Conservation (phyloP, 2,329 filamentous ascomycete species). For the Claviceps purpurea region DNA sequence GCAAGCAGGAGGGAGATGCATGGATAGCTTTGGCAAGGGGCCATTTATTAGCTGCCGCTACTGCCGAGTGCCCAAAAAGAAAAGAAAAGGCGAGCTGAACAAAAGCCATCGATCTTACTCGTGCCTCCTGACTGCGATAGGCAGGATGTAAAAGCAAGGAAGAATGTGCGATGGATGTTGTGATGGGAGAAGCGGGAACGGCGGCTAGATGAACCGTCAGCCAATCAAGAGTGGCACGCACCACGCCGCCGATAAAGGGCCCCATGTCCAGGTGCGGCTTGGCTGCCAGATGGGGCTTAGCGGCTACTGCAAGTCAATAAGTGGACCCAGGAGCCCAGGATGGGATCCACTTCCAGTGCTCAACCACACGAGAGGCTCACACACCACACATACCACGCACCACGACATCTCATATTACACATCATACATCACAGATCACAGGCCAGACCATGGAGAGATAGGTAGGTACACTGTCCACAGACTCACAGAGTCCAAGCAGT, state of each 20-base stretch:
- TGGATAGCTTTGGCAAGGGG: not conserved
- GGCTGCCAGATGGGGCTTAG: conserved; percentile 20
- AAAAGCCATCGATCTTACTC: not conserved
- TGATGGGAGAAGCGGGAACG: not conserved
- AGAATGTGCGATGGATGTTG: not conserved
- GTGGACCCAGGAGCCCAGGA: not conserved
- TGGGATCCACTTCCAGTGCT: not conserved
- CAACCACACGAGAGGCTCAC: not conserved
- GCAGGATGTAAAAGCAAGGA: not conserved
- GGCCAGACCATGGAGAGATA: too few relatives aligned
- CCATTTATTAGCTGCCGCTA: not conserved
- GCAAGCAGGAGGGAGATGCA: not conserved
- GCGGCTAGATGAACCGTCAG: not conserved
- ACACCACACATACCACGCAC: not conserved
- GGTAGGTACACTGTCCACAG: too few relatives aligned
- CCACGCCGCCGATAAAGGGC: not conserved
- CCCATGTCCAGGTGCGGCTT: conserved; percentile 11
- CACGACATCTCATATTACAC: not conserved
- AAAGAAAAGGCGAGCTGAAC: not conserved
- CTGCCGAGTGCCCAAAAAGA: not conserved
- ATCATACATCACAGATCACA: not conserved
- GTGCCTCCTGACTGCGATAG: not conserved
- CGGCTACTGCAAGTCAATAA: not conserved
- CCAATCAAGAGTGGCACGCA: not conserved
- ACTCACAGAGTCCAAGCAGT: too few relatives aligned